These are phyloP conservation scores for Coemansia sp. DNA, from an alignment of 192 early-diverging fungal species.

Conservation along the genomic window DNA sequence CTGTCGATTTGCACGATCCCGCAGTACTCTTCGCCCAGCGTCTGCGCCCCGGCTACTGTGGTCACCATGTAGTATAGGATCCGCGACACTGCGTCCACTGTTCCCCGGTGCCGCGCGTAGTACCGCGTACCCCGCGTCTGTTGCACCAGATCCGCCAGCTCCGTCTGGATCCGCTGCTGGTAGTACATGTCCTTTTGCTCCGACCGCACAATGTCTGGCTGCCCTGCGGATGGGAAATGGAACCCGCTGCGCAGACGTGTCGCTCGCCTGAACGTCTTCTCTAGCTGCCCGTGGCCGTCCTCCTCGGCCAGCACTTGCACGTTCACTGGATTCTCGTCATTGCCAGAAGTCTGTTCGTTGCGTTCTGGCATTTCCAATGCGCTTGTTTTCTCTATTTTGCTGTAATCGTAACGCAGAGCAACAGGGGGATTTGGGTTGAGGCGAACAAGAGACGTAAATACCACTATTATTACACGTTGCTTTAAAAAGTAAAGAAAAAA, in stretches of 20 bases:
- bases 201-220: slow-evolving; percentile 84
- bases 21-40: slow-evolving; percentile 95
- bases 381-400: background rate
- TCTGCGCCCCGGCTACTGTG: slow-evolving; percentile 70
- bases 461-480: background rate
- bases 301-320: slow-evolving; percentile 24
- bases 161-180: slow-evolving; percentile 63
- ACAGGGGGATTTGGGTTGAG: background rate
- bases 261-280: background rate
- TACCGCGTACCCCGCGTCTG: slow-evolving; percentile 60
- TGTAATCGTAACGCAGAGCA: background rate
- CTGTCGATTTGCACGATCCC: slow-evolving; percentile 73
- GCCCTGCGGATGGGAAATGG: slow-evolving; percentile 68
- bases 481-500: background rate
- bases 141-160: slow-evolving; percentile 63
- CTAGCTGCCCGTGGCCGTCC: background rate
- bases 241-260: slow-evolving; percentile 17
- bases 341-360: background rate
- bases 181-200: slow-evolving; percentile 90
- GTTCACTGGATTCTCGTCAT: background rate
- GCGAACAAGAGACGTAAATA: background rate
- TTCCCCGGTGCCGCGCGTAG: slow-evolving; percentile 61
- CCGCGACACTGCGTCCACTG: slow-evolving; percentile 62
- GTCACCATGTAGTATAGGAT: slow-evolving; percentile 75
- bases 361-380: background rate